phyloP scores from a whole-genome alignment of 495 filamentous ascomycete species.

The Podospora tetraspora region DNA sequence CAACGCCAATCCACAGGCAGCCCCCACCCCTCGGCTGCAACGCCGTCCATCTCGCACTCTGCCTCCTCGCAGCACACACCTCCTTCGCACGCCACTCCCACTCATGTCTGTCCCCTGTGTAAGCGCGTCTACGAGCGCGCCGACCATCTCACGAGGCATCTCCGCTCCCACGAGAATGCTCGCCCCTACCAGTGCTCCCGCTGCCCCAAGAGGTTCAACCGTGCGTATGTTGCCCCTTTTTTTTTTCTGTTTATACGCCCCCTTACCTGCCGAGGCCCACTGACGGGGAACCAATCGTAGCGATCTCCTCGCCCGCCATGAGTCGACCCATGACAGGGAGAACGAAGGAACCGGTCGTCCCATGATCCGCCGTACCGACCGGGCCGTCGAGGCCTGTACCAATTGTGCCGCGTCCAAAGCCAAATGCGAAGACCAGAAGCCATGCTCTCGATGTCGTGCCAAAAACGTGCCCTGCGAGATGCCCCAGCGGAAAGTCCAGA shows the following conservation, averaged over 20 bases:
- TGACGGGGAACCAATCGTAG: slow-evolving; percentile 4
- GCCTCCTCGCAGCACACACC: not conserved
- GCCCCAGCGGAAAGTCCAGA: slow-evolving; percentile 9
- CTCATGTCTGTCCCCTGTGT: slow-evolving; percentile 22
- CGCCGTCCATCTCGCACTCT: not conserved
- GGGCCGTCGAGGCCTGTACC: slow-evolving; percentile 20
- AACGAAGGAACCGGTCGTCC: slow-evolving; percentile 16
- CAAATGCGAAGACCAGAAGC: slow-evolving; percentile 28
- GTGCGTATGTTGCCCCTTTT: slow-evolving; percentile 17
- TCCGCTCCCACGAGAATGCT: slow-evolving; percentile 26
- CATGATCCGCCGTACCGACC: slow-evolving; percentile 21
- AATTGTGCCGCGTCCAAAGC: slow-evolving; percentile 22
- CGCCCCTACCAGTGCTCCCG: slow-evolving; percentile 23
- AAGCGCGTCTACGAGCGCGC: slow-evolving; percentile 23
- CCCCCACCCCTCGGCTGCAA: not conserved
- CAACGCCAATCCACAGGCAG: not conserved
- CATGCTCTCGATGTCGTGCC: slow-evolving; percentile 19
- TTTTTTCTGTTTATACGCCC: not conserved
- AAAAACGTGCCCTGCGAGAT: slow-evolving; percentile 19
- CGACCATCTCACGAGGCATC: slow-evolving; percentile 24
- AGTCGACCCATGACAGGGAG: slow-evolving; percentile 23
- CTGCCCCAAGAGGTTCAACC: slow-evolving; percentile 24
- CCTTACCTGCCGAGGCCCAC: not conserved
- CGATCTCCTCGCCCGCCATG: slow-evolving; percentile 25
- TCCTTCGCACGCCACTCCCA: not conserved